Percentiles rank a stretch among this genome's conserved stretches.
These are phyloP conservation scores for Blastobotrys peoriensis DNA, from an alignment of 805 yeast species.

Conservation along the genomic window DNA sequence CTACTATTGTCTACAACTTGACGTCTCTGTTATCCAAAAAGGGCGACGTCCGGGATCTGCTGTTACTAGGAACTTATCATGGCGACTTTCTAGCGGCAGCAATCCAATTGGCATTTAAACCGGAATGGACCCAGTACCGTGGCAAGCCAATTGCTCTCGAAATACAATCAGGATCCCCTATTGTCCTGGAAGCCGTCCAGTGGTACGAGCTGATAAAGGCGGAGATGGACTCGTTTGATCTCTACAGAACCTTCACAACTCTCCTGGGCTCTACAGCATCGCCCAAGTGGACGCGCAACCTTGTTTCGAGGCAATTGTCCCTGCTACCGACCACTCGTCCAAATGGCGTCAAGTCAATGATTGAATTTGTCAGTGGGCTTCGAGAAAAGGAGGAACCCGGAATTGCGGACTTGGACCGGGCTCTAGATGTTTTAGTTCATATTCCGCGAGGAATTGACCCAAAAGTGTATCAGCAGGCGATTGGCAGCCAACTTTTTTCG, in stretches of 20 bases:
- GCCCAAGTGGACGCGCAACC: slow-evolving; percentile 41
- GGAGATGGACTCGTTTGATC: slow-evolving; percentile 48
- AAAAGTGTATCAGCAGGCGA: slow-evolving; percentile 45
- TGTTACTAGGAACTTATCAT: slow-evolving; percentile 25
- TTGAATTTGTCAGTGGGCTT: slow-evolving; percentile 72
- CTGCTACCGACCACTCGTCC: slow-evolving; percentile 48
- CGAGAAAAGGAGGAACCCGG: slow-evolving; percentile 64
- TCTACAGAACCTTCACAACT: slow-evolving; percentile 55
- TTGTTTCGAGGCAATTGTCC: slow-evolving; percentile 47
- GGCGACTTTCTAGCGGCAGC: slow-evolving; percentile 25
- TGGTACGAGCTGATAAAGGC: slow-evolving; percentile 5
- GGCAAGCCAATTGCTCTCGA: neutral
- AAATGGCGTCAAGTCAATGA: slow-evolving; percentile 66
- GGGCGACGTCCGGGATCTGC: slow-evolving; percentile 26
- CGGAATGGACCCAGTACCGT: slow-evolving; percentile 5
- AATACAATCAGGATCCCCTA: neutral
- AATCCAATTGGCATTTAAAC: slow-evolving; percentile 24
- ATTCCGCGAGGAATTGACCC: slow-evolving; percentile 51
- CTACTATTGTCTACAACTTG: slow-evolving; percentile 14
- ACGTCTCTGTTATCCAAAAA: neutral
- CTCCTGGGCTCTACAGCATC: slow-evolving; percentile 43
- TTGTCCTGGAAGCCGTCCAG: slow-evolving; percentile 4
- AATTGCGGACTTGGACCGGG: slow-evolving; percentile 58
- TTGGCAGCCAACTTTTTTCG: slow-evolving; percentile 60
- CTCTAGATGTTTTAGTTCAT: slow-evolving; percentile 56